Conservation (phyloP, 139 green algal species). For the Prasinococcaceae sp. region DNA sequence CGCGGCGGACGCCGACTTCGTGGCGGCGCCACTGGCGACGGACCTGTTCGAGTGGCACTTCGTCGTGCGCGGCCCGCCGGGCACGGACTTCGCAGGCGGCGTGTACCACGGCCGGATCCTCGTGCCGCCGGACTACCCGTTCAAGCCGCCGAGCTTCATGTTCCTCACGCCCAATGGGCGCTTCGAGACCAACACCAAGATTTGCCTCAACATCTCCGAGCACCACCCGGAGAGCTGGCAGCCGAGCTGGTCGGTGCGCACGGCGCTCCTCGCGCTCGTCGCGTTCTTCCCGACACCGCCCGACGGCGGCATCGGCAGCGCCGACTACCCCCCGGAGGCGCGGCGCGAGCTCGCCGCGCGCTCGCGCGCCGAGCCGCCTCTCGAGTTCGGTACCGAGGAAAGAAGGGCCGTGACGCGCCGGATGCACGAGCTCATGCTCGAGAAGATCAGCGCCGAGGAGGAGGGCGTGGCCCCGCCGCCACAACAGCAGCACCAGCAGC, state of each 20-base stretch:
- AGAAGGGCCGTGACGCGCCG: constrained; percentile 53
- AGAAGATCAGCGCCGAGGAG: background rate
- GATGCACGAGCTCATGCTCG: constrained; percentile 61
- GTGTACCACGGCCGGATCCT: constrained; percentile 96
- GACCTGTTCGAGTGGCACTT: constrained; percentile 99
- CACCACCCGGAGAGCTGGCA: constrained; percentile 98
- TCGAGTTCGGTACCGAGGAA: constrained; percentile 44
- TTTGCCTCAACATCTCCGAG: constrained; percentile 88
- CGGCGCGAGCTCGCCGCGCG: constrained; percentile 47
- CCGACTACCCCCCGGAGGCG: constrained; percentile 72
- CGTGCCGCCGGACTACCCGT: constrained; percentile 91
- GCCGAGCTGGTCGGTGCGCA: constrained; percentile 88
- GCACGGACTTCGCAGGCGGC: constrained; percentile 89
- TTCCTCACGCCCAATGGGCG: constrained; percentile 83
- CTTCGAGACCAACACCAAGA: constrained; percentile 80
- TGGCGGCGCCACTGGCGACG: constrained; percentile 66
- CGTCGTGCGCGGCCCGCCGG: constrained; percentile 66
- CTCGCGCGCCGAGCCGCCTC: constrained; percentile 34
- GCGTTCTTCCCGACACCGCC: constrained; percentile 88
- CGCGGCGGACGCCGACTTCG: constrained; percentile 45
- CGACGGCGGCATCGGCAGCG: constrained; percentile 69
- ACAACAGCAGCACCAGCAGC: too few relatives aligned
- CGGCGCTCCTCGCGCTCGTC: constrained; percentile 76
- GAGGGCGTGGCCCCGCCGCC: too few relatives aligned
- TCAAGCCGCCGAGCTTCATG: constrained; percentile 91